Base-by-base conservation (phyloP, 2,329 filamentous ascomycete species). In the Monosporascus ibericus region DNA sequence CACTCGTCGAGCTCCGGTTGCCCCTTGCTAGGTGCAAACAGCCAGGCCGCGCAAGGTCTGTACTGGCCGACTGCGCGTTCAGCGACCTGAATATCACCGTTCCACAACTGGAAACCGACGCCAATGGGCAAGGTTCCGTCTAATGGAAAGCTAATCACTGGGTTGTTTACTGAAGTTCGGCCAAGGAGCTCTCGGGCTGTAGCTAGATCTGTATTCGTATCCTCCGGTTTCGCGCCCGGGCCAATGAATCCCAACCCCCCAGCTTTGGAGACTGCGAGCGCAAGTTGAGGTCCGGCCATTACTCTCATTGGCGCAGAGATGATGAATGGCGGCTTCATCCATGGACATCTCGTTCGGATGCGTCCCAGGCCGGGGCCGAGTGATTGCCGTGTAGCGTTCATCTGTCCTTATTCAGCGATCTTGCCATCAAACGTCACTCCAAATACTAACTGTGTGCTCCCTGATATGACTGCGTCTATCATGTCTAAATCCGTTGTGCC, bases 261-360 rank as follows among this genome's bases (percentile, higher is more conserved):
- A 6, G 87, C 85, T 58, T 86, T 86, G 51, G 85, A 83, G 15
- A 88, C 77, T 44, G 82, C 77, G 34, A 83, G 70, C 3, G 85
- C 82, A 3, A 90, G 75, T 0, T 69, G 59, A 63, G 75, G 55
- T 65, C 77, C 62, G 66, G 75, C 59, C 76, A 89, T 81, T 37
- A 83, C 74, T 46, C 84, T 79, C 87, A 91, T 90, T 0, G 87
- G 87, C 1, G 85, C 86, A 38, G 75, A 74, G 46, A 78, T 72
- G 30, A 90, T 75, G 20, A 88, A 60, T 0, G 68, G 65, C 3
- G 62, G 38, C n/a, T 85, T 62, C 8, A 57, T 48, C 67, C 67
- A 69, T 42, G 64, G 63, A 46, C 5, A 46, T 17, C n/a, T 25
- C 5, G 3, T 20, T 15, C 40, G 40, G 8, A 25, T 14, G 40